Evolutionary conservation across 306 rosid species (phyloP).

Genomic region (Corylus avellana): DNA sequence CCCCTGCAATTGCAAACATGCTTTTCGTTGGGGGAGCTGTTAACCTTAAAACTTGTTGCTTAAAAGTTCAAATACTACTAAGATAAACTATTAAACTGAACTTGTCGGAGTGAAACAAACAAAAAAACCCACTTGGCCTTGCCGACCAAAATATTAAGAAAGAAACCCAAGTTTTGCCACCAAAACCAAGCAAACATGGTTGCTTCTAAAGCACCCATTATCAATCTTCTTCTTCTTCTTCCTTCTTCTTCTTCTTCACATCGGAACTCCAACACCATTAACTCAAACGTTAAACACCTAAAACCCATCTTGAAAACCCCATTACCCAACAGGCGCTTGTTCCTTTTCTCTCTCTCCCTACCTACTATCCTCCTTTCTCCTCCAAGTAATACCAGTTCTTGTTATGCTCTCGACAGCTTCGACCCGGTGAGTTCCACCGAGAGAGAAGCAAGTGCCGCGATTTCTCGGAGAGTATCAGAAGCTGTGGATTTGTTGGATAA

Average conservation of each 20-base stretch:
- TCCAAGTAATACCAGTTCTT: slow-evolving; percentile 6
- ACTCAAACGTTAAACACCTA: slow-evolving; percentile 7
- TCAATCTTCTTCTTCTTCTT: slow-evolving; percentile 30
- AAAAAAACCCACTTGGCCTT: neutral
- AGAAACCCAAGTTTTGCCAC: slow-evolving; percentile 22
- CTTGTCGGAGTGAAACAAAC: neutral
- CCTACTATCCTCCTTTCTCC: slow-evolving; percentile 48
- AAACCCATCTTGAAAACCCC: slow-evolving; percentile 31
- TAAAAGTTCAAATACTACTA: no score
- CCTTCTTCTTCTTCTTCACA: slow-evolving; percentile 17
- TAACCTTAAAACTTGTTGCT: no score
- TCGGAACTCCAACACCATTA: slow-evolving; percentile 17
- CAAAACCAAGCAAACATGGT: slow-evolving; percentile 30
- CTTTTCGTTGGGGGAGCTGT: no score
- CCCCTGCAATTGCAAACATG: no score
- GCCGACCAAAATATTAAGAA: neutral
- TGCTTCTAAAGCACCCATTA: slow-evolving; percentile 48
- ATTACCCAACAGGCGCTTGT: slow-evolving; percentile 44
- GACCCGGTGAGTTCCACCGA: slow-evolving; percentile 59
- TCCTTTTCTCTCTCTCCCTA: slow-evolving; percentile 58
- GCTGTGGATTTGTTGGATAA: slow-evolving; percentile 70
- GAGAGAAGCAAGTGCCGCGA: slow-evolving; percentile 50
- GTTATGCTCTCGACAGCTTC: slow-evolving; percentile 33
- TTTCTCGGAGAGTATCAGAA: slow-evolving; percentile 54
- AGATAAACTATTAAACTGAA: no score